Conservation (phyloP, 306 rosid species). For the Castanea mollissima region DNA sequence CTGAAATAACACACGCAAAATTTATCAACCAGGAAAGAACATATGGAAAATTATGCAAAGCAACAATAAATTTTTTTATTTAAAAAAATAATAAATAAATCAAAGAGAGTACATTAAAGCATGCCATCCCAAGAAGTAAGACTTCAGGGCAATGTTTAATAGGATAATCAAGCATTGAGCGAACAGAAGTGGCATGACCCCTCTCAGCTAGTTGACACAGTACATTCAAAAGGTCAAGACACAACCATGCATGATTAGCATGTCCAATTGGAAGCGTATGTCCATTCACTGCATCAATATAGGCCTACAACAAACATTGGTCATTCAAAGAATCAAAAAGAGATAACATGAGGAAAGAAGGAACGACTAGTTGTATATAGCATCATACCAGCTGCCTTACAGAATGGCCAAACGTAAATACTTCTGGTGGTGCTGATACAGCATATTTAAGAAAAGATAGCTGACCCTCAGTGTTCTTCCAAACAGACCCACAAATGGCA, state of each 20-base stretch:
- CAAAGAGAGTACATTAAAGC: slow-evolving; percentile 53
- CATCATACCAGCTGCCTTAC: slow-evolving; percentile 72
- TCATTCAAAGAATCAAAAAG: slow-evolving; percentile 5
- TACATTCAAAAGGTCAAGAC: slow-evolving; percentile 76
- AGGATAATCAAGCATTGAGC: slow-evolving; percentile 76
- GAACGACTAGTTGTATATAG: slow-evolving; percentile 17
- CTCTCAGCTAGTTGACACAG: slow-evolving; percentile 89
- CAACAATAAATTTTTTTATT: not conserved
- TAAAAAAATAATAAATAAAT: not conserved
- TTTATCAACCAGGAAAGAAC: slow-evolving; percentile 15
- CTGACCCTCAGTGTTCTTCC: slow-evolving; percentile 98
- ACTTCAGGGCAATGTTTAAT: slow-evolving; percentile 88
- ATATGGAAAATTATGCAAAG: not conserved
- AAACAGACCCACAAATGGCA: slow-evolving; percentile 85
- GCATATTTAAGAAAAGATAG: slow-evolving; percentile 89
- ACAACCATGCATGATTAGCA: slow-evolving; percentile 90
- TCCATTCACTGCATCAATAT: slow-evolving; percentile 68
- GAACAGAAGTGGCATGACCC: slow-evolving; percentile 87
- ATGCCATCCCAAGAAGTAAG: slow-evolving; percentile 91
- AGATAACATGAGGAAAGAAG: not conserved
- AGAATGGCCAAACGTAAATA: slow-evolving; percentile 81
- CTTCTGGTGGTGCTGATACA: slow-evolving; percentile 74
- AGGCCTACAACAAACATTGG: slow-evolving; percentile 46
- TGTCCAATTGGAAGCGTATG: slow-evolving; percentile 77
- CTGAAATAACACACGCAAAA: slow-evolving; percentile 49